phyloP scores from a whole-genome alignment of 768 basidiomycete genomes.

The Suillus americanus region DNA sequence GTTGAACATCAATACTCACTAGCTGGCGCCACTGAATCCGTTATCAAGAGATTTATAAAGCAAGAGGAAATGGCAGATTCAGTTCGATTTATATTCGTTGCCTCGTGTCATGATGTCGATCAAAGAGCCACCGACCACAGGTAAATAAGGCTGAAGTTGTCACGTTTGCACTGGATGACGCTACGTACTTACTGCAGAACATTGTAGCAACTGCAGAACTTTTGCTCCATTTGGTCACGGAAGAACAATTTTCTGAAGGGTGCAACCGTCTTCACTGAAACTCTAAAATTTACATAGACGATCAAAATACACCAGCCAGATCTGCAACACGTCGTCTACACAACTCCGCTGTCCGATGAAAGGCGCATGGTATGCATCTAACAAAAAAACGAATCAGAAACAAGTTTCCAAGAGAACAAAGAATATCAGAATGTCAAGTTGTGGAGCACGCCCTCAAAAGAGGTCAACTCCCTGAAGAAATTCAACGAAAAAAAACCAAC shows the following conservation, averaged over 20 bases:
- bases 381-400: conserved; percentile 13
- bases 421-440: conserved; percentile 54
- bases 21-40: neutral
- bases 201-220: neutral
- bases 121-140: neutral
- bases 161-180: neutral
- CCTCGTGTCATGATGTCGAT: neutral
- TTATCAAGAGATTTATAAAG: neutral
- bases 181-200: neutral
- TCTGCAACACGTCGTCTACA: neutral
- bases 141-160: neutral
- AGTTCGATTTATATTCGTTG: neutral
- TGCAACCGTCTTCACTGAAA: neutral
- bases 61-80: neutral
- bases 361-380: neutral
- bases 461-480: conserved; percentile 93
- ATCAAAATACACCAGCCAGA: neutral
- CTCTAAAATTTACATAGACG: neutral
- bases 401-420: neutral
- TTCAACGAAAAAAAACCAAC: conserved; percentile 59
- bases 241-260: neutral
- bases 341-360: neutral
- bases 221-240: neutral
- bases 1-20: neutral
- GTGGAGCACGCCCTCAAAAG: conserved; percentile 67